Base-by-base conservation (phyloP, 2,329 filamentous ascomycete genomes). In the Neofusicoccum cordaticola region DNA sequence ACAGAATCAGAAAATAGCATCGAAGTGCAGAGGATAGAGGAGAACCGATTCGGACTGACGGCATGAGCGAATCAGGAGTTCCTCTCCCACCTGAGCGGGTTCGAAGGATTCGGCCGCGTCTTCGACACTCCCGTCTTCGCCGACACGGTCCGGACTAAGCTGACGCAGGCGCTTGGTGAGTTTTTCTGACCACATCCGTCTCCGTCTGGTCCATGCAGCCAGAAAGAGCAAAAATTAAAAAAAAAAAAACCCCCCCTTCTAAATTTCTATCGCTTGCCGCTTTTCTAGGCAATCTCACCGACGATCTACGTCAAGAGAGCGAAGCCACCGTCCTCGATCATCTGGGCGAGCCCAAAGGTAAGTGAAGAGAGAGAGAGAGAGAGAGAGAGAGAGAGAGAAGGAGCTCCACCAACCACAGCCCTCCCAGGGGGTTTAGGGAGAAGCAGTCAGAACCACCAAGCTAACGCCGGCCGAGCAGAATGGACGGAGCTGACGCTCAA, bases 401-500 rank as follows among this genome's bases (percentile, higher is more conserved):
- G 22, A 22, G 22, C 22, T 3, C 22, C 22, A 22, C 22, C 22
- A 22, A 22, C 22, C 22, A 22, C 22, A 22, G 22, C 2, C 22
- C 22, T 22, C 22, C 2, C 22, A 22, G 22, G 22, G 3, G 22
- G 22, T 3, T 22, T 22, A 22, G 22, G 22, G 22, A 31, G 27
- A 31, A 7, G 27, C 27, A 31, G 27, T 4, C 27, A 31, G 27
- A 31, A 31, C 27, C 27, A 7, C 27, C 27, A 31, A 31, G 27
- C 27, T 31, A 1, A 31, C 27, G 27, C 27, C 27, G 27, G 27
- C 4, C 27, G 27, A 1, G 1, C 44, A 67, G 67, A 67, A 17
- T 68, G 67, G 67, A 57, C 31, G 7, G 64, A 66, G 17, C 27
- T 67, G 9, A 58, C 62, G 3, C 65, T 73, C 45, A 69, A 73